Evolutionary conservation across 148 eudicot species (phyloP), one percentile per base, ranked within the genome.

Genomic region (Euryodendron excelsum): DNA sequence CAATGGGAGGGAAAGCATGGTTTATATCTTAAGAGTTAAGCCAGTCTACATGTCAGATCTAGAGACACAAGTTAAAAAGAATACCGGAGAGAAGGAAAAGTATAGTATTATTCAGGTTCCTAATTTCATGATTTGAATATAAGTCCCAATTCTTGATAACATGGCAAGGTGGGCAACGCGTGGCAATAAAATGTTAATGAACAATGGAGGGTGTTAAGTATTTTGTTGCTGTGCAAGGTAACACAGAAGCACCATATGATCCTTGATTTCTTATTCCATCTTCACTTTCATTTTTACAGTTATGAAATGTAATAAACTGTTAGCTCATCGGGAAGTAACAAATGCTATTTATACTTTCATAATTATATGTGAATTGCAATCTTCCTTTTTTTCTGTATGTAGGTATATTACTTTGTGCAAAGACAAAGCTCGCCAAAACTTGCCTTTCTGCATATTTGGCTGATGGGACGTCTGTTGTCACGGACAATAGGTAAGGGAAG

Each of bases 401-500:
- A 95, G 99, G 99, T 85, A 82, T 93, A 78, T 86, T 95, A 70
- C 97, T 95, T 61, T 95, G 99, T 89, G 99, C 99, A 67, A 95
- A 93, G 89, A 95, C 97, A 65, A 95, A 90, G 84, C 81, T 73
- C 34, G 91, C 96, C 44, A 95, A 95, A 86, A 81, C 88, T 85
- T 56, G 85, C 74, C 93, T 95, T 69, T 89, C 99, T 52, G 83
- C 89, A 68, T 87, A 86, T 87, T 95, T 95, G 80, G 93, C 99
- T 73, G 97, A 91, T 79, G 96, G 93, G 63, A 93, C 97, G 60
- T 87, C 94, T 75, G 79, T 80, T 74, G 84, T 92, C 70, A 85
- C 81, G 58, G 83, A 77, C 31, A 80, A 64, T 77, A 82, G 94
- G 98, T 89, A 72, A 85, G 91, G 80, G 78, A 79, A 69, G 45